Conservation (phyloP, 140 eudicot genomes). For the Anethum foeniculum region DNA sequence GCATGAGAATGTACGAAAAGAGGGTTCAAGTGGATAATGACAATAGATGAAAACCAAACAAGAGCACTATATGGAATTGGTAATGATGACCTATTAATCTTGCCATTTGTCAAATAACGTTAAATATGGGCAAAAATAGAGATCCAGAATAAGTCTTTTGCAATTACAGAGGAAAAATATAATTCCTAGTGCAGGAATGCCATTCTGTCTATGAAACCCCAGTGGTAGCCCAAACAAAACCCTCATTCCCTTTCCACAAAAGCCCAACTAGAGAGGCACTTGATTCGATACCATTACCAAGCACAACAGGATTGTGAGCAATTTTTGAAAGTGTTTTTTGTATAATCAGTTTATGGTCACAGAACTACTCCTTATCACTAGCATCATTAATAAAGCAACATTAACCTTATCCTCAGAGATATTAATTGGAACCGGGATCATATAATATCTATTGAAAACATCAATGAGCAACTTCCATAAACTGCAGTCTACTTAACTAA, state of each 20-base stretch:
- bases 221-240: not conserved
- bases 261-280: not conserved
- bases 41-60: not conserved
- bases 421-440: not conserved
- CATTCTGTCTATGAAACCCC: not conserved
- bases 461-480: not conserved
- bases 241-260: not conserved
- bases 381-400: not conserved
- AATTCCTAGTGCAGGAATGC: not conserved
- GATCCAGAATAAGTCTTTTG: not conserved
- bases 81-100: not conserved
- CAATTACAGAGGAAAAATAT: not conserved
- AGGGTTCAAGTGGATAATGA: not conserved
- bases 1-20: conserved; percentile 4
- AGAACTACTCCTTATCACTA: not conserved
- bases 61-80: not conserved
- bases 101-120: not conserved
- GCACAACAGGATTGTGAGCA: not conserved
- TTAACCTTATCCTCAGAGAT: not conserved
- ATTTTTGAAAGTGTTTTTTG: not conserved
- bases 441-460: not conserved
- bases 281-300: not conserved
- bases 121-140: not conserved
- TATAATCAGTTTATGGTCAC: not conserved
- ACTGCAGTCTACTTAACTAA: not conserved